Percentiles rank a stretch among this genome's conserved stretches.
phyloP scores from a whole-genome alignment of 257 asterid genomes.

The Verbena officinalis region DNA sequence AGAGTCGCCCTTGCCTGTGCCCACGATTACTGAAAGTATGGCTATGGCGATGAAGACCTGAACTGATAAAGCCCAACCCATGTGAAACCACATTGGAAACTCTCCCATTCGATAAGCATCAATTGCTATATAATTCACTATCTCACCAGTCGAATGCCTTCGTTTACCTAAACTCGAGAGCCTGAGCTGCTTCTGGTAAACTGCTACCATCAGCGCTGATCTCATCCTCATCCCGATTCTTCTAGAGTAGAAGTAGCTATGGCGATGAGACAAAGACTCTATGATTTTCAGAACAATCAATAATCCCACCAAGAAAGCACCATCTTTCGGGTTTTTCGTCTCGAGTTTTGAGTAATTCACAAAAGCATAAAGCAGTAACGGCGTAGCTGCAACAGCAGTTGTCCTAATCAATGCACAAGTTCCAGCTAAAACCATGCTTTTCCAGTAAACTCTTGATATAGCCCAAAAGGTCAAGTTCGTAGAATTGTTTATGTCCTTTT shows the following conservation, averaged over 20 bases:
- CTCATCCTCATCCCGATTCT: constrained; percentile 73
- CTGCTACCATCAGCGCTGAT: constrained; percentile 71
- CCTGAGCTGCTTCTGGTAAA: constrained; percentile 65
- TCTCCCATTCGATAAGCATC: constrained; percentile 88
- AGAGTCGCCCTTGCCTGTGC: too few relatives aligned
- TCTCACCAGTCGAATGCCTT: constrained; percentile 69
- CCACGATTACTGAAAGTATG: constrained; percentile 57
- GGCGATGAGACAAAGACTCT: constrained; percentile 60
- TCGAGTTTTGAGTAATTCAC: constrained; percentile 50
- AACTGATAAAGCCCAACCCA: constrained; percentile 50
- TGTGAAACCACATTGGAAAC: constrained; percentile 61
- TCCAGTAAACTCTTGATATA: constrained; percentile 51
- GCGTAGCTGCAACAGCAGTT: constrained; percentile 48
- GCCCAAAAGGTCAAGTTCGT: constrained; percentile 42
- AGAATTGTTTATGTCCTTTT: constrained; percentile 25
- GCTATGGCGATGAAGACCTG: constrained; percentile 46
- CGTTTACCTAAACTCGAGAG: constrained; percentile 56
- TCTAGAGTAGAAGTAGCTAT: constrained; percentile 59
- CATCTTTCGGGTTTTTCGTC: constrained; percentile 33
- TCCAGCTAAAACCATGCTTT: constrained; percentile 47
- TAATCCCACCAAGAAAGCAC: constrained; percentile 46
- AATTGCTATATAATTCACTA: constrained; percentile 72
- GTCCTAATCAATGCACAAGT: constrained; percentile 43
- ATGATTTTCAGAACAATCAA: constrained; percentile 53
- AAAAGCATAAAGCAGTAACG: constrained; percentile 62